Evolutionary conservation across 495 filamentous ascomycete species (phyloP).

Genomic region (Neurospora sp.): DNA sequence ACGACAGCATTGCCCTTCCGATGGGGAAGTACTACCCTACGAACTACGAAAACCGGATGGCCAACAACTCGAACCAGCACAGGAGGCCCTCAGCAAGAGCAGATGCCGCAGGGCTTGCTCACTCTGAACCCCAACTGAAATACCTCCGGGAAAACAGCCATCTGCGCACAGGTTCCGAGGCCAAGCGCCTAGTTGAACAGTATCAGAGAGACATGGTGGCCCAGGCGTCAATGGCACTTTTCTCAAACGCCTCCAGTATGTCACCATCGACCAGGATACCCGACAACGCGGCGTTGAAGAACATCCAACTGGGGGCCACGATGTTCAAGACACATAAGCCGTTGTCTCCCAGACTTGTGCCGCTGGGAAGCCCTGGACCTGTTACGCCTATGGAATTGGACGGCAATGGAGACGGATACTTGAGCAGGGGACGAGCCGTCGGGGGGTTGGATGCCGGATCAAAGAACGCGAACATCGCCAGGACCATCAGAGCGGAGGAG

Average conservation of each 20-base stretch:
- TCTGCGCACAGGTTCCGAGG: slow-evolving; percentile 32
- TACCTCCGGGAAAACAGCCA: slow-evolving; percentile 11
- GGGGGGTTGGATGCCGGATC: not conserved
- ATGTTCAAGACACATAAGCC: slow-evolving; percentile 35
- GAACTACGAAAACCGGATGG: slow-evolving; percentile 36
- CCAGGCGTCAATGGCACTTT: slow-evolving; percentile 34
- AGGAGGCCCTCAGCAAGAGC: slow-evolving; percentile 1
- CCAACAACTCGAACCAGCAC: slow-evolving; percentile 11
- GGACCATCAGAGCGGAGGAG: not conserved
- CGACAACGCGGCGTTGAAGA: not conserved
- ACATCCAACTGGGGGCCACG: slow-evolving; percentile 1
- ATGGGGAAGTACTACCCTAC: slow-evolving; percentile 48
- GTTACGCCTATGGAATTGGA: slow-evolving; percentile 71
- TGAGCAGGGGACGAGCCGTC: slow-evolving; percentile 29
- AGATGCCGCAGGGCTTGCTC: not conserved
- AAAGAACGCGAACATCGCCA: not conserved
- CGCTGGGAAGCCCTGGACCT: slow-evolving; percentile 64
- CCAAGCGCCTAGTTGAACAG: slow-evolving; percentile 40
- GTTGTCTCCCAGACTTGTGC: slow-evolving; percentile 52
- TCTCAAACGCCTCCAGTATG: slow-evolving; percentile 6
- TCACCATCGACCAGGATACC: not conserved
- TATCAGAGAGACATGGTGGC: slow-evolving; percentile 53
- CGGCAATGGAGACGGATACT: slow-evolving; percentile 38
- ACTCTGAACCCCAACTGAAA: slow-evolving; percentile 23
- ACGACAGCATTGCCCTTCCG: slow-evolving; percentile 26